These are phyloP conservation scores for Lagerstroemia speciosa DNA, from an alignment of 345 rosid species.

Conservation along the genomic window DNA sequence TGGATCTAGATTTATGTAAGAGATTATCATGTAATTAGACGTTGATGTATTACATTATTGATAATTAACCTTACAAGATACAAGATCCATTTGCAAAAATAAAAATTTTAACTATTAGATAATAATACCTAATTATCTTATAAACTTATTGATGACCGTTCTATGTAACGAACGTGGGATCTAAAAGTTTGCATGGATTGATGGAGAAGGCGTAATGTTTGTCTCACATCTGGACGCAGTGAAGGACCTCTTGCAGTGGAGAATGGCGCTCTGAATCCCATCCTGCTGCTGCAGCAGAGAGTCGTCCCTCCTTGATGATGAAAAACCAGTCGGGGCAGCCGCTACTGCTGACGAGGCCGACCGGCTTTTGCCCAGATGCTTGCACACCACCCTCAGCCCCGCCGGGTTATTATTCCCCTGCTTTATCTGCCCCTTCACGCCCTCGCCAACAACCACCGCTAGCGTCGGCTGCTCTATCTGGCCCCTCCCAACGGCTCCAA, in stretches of 20 bases:
- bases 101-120: too few relatives aligned
- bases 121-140: too few relatives aligned
- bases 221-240: slow-evolving; percentile 55
- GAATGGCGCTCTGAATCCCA: slow-evolving; percentile 88
- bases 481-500: slow-evolving; percentile 11
- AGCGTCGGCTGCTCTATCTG: slow-evolving; percentile 14
- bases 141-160: too few relatives aligned
- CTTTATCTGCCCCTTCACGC: slow-evolving; percentile 9
- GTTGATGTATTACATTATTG: too few relatives aligned
- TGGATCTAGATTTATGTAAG: too few relatives aligned
- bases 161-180: too few relatives aligned
- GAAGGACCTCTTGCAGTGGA: slow-evolving; percentile 93
- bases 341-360: slow-evolving; percentile 65
- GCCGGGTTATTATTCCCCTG: slow-evolving; percentile 50
- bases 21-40: too few relatives aligned
- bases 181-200: too few relatives aligned
- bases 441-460: slow-evolving; percentile 13
- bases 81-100: too few relatives aligned
- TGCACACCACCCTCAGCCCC: slow-evolving; percentile 69
- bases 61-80: too few relatives aligned
- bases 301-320: slow-evolving; percentile 68
- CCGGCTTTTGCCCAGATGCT: slow-evolving; percentile 84
- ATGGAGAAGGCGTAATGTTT: too few relatives aligned
- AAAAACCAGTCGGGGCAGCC: slow-evolving; percentile 22
- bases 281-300: slow-evolving; percentile 88